Evolutionary conservation across 2,329 filamentous ascomycete genomes (phyloP), one percentile per base, ranked within the genome.

Genomic region (Nemania diffusa): DNA sequence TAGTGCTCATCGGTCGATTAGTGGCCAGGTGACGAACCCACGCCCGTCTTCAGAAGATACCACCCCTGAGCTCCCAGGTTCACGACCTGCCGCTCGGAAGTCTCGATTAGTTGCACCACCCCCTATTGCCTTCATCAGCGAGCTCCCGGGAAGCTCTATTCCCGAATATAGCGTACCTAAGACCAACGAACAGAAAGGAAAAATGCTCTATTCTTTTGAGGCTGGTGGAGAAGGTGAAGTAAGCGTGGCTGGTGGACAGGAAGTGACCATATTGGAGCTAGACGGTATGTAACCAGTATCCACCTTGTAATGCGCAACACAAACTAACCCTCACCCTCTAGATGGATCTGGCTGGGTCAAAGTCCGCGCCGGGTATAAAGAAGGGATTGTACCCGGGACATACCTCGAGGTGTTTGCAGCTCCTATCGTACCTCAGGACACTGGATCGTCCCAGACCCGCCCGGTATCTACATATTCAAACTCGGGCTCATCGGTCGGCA

Each of bases 341-440:
- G 95, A 97, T 79, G 95, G 95, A 66, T 90, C 91, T 46, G 96
- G 96, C 48, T 99, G 96, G 96, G 87, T 93, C 73, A 95, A 92
- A 78, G 89, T 99, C 66, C 91, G 92, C 58, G 85, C 87, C 37
- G 91, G 91, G 20, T 87, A 86, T 72, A 89, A 90, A 72, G 91
- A 95, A 81, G 96, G 96, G 42, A 85, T 98, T 27, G 94, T 99
- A 0, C 96, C 96, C 0, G 87, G 94, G 5, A 87, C 90, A 5
- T 99, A 99, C 78, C 84, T 97, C 51, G 94, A 98, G 74, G 78
- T 91, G 9, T 80, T 85, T 27, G 80, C 83, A 7, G 79, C 83
- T 11, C 78, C 84, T 62, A 79, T 84, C 46, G 76, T 81, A 2
- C 77, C 83, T 8, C 82, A 84, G 69, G 77, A 82, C 69, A 83